Percentiles rank a stretch among this genome's conserved stretches.
phyloP scores from a whole-genome alignment of 2,329 filamentous ascomycete species.

The Neurospora crassa region DNA sequence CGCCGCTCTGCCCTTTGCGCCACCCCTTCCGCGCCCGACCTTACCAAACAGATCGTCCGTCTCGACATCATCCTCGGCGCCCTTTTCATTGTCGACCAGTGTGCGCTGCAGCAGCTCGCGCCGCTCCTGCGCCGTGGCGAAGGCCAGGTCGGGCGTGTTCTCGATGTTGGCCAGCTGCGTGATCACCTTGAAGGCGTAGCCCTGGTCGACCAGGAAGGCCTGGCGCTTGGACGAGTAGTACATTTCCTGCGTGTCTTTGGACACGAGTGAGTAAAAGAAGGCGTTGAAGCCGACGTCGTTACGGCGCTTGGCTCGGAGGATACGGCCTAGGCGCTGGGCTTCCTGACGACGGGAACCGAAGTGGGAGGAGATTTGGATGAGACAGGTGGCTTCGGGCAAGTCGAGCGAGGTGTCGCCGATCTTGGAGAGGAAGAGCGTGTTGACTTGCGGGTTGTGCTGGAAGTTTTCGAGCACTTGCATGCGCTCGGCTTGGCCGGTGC shows the following conservation, averaged over 20 bases:
- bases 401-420: constrained; percentile 98
- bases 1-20: constrained; percentile 32
- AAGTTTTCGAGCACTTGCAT: constrained; percentile 87
- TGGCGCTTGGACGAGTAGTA: constrained; percentile 94
- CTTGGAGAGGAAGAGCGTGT: constrained; percentile 92
- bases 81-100: constrained; percentile 64
- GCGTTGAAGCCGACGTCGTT: constrained; percentile 99
- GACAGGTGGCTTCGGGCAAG: constrained; percentile 86
- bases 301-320: constrained; percentile 85
- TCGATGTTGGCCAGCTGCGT: constrained; percentile 90
- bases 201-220: constrained; percentile 94
- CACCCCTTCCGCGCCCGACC: constrained; percentile 9
- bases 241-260: constrained; percentile 97
- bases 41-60: constrained; percentile 32
- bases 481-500: constrained; percentile 76
- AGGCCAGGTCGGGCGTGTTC: constrained; percentile 69
- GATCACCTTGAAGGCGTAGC: constrained; percentile 98
- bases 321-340: constrained; percentile 85
- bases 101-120: constrained; percentile 84
- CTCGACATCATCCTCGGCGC: constrained; percentile 21
- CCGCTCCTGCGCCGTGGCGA: constrained; percentile 67
- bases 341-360: constrained; percentile 96
- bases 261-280: constrained; percentile 96
- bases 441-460: constrained; percentile 80
- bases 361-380: constrained; percentile 96